Conservation (phyloP, 257 asterid species). For the Nicotiana attenuata region DNA sequence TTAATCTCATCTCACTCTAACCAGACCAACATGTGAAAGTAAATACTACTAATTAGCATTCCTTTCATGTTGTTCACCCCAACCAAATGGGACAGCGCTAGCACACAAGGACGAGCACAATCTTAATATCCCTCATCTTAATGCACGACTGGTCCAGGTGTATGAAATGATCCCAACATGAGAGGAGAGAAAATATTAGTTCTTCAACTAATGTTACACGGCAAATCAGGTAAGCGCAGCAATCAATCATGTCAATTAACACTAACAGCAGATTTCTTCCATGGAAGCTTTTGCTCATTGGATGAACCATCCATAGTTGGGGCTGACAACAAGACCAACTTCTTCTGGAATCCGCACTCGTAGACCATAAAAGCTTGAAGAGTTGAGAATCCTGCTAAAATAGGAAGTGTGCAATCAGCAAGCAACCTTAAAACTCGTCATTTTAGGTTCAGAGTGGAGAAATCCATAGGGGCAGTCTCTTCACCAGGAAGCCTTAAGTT, state of each 20-base stretch:
- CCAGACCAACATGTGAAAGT: background rate
- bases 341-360: background rate
- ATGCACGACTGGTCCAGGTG: background rate
- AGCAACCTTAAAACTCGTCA: background rate
- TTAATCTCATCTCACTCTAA: slow-evolving; percentile 5
- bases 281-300: slow-evolving; percentile 4
- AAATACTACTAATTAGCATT: slow-evolving; percentile 6
- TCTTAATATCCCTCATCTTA: background rate
- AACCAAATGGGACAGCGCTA: background rate
- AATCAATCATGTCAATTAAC: background rate
- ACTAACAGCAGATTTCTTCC: slow-evolving; percentile 5
- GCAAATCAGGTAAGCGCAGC: background rate
- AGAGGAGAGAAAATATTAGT: background rate
- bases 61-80: background rate
- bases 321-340: background rate
- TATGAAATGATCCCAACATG: slow-evolving; percentile 7
- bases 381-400: background rate
- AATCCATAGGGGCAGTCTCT: background rate
- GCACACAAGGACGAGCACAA: background rate
- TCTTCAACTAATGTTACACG: slow-evolving; percentile 3
- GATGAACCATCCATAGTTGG: slow-evolving; percentile 4
- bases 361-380: slow-evolving; percentile 6
- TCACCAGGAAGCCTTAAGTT: background rate
- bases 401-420: background rate
- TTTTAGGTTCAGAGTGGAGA: background rate